Conservation (phyloP, 306 rosid genomes). For the Mimosa bimucronata region DNA sequence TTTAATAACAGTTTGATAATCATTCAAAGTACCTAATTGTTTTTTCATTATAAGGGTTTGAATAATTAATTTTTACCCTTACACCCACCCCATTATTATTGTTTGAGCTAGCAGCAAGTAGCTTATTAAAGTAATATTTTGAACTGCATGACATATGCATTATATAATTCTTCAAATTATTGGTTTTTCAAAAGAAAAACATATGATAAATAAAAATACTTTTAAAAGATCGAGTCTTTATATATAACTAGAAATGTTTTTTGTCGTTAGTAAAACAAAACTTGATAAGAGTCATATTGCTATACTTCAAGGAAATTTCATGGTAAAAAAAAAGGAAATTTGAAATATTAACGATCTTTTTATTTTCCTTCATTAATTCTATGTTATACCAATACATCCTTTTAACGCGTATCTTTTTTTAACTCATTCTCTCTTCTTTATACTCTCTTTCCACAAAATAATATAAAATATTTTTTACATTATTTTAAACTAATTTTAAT, state of each 20-base stretch:
- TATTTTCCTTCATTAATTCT: too few relatives aligned
- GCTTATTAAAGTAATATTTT: neutral
- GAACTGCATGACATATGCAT: neutral
- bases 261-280: too few relatives aligned
- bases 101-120: neutral
- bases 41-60: neutral
- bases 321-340: too few relatives aligned
- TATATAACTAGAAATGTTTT: neutral
- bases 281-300: neutral
- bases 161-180: neutral
- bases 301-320: too few relatives aligned
- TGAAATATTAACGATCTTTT: too few relatives aligned
- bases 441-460: too few relatives aligned
- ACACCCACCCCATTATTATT: neutral
- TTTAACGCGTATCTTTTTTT: too few relatives aligned
- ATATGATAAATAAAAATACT: neutral
- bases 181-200: neutral
- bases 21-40: neutral
- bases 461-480: too few relatives aligned
- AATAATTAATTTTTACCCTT: neutral
- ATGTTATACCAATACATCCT: too few relatives aligned
- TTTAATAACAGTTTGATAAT: neutral
- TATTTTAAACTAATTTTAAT: too few relatives aligned
- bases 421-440: too few relatives aligned
- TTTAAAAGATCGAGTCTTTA: too few relatives aligned